Percentiles rank a stretch among this genome's conserved stretches.
Evolutionary conservation across 805 yeast species (phyloP).

Genomic region (Lipomyces lipofer): DNA sequence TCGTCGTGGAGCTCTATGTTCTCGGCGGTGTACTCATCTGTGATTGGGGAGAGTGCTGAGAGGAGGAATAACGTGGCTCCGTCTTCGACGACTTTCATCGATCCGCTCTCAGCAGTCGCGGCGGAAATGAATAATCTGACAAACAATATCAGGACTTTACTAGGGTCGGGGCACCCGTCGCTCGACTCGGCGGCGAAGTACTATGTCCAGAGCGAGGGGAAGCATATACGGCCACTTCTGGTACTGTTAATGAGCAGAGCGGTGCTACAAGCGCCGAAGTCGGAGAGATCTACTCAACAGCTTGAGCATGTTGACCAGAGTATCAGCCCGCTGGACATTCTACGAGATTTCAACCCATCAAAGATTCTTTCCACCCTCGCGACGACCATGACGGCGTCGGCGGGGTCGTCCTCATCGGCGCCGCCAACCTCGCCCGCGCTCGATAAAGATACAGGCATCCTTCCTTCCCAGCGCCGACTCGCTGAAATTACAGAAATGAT

Average conservation of each 20-base stretch:
- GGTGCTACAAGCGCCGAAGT: conserved; percentile 47
- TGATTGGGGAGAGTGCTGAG: too few relatives aligned
- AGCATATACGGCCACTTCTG: conserved; percentile 88
- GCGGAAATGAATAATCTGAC: conserved; percentile 91
- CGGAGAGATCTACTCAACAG: not conserved
- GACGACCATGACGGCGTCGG: conserved; percentile 6
- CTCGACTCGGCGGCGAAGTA: conserved; percentile 89
- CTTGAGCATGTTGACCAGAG: conserved; percentile 40
- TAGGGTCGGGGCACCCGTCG: conserved; percentile 93
- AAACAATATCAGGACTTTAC: conserved; percentile 75
- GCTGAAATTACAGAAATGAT: conserved; percentile 99
- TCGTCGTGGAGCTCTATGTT: too few relatives aligned
- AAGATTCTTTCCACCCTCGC: conserved; percentile 43
- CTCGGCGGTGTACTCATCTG: too few relatives aligned
- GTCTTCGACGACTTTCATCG: conserved; percentile 39
- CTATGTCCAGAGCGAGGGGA: conserved; percentile 95
- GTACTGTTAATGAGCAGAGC: conserved; percentile 84
- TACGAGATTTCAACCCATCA: conserved; percentile 84
- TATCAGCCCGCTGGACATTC: conserved; percentile 75
- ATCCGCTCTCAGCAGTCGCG: conserved; percentile 88
- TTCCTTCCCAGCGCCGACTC: conserved; percentile 91
- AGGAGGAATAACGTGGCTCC: conserved; percentile 9
- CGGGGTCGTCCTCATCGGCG: not conserved
- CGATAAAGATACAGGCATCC: conserved; percentile 49
- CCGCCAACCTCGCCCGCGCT: not conserved